Conservation (phyloP, 2,329 filamentous ascomycete genomes). For the Waltergamsia citrina region DNA sequence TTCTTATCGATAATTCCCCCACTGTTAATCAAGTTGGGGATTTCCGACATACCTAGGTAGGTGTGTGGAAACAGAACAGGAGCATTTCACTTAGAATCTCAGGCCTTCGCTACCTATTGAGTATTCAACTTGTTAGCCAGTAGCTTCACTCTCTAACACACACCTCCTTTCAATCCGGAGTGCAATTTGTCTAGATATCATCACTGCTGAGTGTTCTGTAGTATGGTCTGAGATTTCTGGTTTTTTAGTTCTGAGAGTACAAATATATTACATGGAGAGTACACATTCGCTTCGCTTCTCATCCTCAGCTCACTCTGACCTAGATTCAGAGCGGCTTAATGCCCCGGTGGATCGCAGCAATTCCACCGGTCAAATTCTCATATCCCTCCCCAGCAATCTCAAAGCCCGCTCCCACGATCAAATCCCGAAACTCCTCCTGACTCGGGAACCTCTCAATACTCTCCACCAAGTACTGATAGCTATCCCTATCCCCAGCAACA, state of each 20-base stretch:
- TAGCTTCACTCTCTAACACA: neutral
- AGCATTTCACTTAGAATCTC: too few relatives aligned
- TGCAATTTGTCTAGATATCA: too few relatives aligned
- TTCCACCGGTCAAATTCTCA: slow-evolving; percentile 84
- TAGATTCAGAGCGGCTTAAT: slow-evolving; percentile 64
- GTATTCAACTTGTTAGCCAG: too few relatives aligned
- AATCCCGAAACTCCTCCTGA: slow-evolving; percentile 73
- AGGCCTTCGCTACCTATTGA: too few relatives aligned
- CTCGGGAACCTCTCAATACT: slow-evolving; percentile 90
- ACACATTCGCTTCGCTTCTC: neutral
- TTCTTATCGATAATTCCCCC: slow-evolving; percentile 1
- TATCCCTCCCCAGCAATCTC: slow-evolving; percentile 72
- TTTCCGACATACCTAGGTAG: too few relatives aligned
- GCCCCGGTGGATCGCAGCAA: slow-evolving; percentile 93
- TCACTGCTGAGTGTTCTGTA: too few relatives aligned
- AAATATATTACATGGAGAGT: neutral
- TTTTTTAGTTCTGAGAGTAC: neutral
- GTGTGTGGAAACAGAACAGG: too few relatives aligned
- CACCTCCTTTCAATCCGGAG: too few relatives aligned
- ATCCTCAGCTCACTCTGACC: too few relatives aligned
- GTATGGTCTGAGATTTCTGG: too few relatives aligned
- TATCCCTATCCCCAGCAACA: slow-evolving; percentile 87
- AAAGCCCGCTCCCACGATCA: slow-evolving; percentile 82
- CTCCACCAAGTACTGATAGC: slow-evolving; percentile 97
- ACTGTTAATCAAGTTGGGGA: too few relatives aligned